Conservation (phyloP, 2,329 filamentous ascomycete genomes). For the Trichoderma brevicompactum region DNA sequence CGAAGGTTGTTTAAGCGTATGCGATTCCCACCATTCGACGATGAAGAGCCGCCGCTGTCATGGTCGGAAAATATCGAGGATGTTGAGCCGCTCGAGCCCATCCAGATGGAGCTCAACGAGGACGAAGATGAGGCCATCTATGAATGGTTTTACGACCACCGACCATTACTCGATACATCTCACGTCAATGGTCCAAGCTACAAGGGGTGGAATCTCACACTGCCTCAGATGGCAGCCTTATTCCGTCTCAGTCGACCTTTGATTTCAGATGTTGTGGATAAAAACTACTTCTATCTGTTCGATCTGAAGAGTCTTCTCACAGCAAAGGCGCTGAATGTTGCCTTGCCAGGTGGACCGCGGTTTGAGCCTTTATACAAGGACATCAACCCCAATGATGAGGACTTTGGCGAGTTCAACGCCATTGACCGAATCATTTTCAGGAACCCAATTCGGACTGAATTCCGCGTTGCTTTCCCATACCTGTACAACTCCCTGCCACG, state of each 20-base stretch:
- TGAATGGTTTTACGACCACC: constrained; percentile 97
- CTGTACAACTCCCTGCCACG: constrained; percentile 95
- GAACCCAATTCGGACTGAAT: constrained; percentile 91
- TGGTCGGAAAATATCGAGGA: constrained; percentile 99
- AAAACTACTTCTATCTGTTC: constrained; percentile 98
- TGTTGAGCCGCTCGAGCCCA: constrained; percentile 94
- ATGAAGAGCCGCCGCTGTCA: constrained; percentile 94
- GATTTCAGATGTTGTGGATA: constrained; percentile 88
- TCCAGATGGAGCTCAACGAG: constrained; percentile 97
- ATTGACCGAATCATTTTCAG: constrained; percentile 99
- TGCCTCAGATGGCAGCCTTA: constrained; percentile 95
- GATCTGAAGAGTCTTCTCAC: constrained; percentile 94
- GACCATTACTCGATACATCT: constrained; percentile 84
- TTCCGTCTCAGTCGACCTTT: constrained; percentile 91
- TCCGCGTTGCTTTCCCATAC: constrained; percentile 90
- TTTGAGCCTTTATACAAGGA: constrained; percentile 99
- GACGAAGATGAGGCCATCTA: constrained; percentile 87
- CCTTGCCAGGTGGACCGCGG: constrained; percentile 93
- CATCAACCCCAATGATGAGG: constrained; percentile 97
- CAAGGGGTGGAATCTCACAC: constrained; percentile 88
- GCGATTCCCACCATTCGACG: constrained; percentile 98
- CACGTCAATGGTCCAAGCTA: constrained; percentile 98
- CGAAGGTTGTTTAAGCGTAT: constrained; percentile 96
- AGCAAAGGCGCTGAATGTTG: constrained; percentile 95
- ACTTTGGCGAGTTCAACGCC: constrained; percentile 99